Evolutionary conservation across 2,329 filamentous ascomycete species (phyloP).

Genomic region (Coniochaeta sp.): DNA sequence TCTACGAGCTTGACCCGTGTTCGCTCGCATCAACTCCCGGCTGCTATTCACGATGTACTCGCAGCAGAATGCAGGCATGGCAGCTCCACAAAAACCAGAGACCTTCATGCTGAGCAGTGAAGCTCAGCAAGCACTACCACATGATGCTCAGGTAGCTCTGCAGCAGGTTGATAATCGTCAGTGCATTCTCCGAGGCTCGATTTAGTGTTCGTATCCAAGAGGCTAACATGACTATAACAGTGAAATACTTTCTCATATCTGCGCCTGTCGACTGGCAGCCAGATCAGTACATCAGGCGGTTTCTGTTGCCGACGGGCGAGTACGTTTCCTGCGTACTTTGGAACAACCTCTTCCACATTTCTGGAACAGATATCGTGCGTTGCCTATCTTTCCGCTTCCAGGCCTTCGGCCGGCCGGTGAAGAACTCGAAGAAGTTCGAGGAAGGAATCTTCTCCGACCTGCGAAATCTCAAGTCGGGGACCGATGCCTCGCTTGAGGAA

Average conservation of each 20-base stretch:
- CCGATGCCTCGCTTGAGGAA: slow-evolving; percentile 95
- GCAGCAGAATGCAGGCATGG: slow-evolving; percentile 65
- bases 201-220: background rate
- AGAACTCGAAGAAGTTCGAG: slow-evolving; percentile 99
- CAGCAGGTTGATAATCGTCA: slow-evolving; percentile 97
- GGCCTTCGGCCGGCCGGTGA: slow-evolving; percentile 94
- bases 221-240: slow-evolving; percentile 38
- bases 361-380: slow-evolving; percentile 96
- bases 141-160: slow-evolving; percentile 92
- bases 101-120: slow-evolving; percentile 98
- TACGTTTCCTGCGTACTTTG: slow-evolving; percentile 98
- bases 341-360: slow-evolving; percentile 99
- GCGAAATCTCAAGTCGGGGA: slow-evolving; percentile 95
- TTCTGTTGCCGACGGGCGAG: slow-evolving; percentile 92
- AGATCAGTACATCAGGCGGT: slow-evolving; percentile 93
- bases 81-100: slow-evolving; percentile 90
- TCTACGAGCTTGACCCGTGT: background rate
- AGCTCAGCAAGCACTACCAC: slow-evolving; percentile 90
- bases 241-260: slow-evolving; percentile 99
- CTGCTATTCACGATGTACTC: slow-evolving; percentile 58
- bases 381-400: slow-evolving; percentile 98
- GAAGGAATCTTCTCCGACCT: slow-evolving; percentile 99
- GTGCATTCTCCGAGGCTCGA: slow-evolving; percentile 29
- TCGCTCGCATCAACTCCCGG: background rate
- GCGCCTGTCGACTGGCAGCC: slow-evolving; percentile 96